Evolutionary conservation across 768 basidiomycete genomes (phyloP).

Genomic region (Lyophyllum semitale): DNA sequence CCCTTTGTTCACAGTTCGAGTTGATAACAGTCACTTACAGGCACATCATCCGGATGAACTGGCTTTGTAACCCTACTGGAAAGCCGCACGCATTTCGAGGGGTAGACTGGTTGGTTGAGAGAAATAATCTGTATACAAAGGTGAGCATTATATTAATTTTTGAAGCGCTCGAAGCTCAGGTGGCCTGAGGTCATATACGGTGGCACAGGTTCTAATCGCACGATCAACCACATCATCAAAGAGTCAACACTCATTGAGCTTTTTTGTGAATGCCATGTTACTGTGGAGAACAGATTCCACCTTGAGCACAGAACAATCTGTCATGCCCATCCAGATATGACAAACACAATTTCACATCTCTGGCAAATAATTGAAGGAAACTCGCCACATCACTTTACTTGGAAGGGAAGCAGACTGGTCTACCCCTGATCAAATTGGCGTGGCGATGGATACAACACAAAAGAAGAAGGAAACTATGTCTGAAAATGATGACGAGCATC

Average conservation of each 20-base stretch:
- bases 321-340: constrained; percentile 27
- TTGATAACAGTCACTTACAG: too few species aligned
- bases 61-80: constrained; percentile 14
- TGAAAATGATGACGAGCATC: not conserved
- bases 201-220: constrained; percentile 11
- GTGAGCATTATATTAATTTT: too few species aligned
- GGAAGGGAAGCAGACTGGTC: not conserved
- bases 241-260: constrained; percentile 27
- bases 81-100: constrained; percentile 11
- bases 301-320: constrained; percentile 19
- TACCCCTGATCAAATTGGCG: constrained; percentile 12
- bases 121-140: constrained; percentile 31
- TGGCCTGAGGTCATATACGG: constrained; percentile 14
- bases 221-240: constrained; percentile 13
- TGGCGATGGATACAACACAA: constrained; percentile 3
- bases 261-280: constrained; percentile 18
- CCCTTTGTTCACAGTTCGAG: not conserved
- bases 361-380: not conserved
- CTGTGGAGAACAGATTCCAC: constrained; percentile 23
- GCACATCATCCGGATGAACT: constrained; percentile 5
- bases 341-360: constrained; percentile 20
- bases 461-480: not conserved
- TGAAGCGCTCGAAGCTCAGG: too few species aligned
- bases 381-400: not conserved
- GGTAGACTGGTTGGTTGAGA: constrained; percentile 33